Evolutionary conservation across 371 early-diverging fungal genomes (phyloP).

Genomic region (Haplosporangium sp.): DNA sequence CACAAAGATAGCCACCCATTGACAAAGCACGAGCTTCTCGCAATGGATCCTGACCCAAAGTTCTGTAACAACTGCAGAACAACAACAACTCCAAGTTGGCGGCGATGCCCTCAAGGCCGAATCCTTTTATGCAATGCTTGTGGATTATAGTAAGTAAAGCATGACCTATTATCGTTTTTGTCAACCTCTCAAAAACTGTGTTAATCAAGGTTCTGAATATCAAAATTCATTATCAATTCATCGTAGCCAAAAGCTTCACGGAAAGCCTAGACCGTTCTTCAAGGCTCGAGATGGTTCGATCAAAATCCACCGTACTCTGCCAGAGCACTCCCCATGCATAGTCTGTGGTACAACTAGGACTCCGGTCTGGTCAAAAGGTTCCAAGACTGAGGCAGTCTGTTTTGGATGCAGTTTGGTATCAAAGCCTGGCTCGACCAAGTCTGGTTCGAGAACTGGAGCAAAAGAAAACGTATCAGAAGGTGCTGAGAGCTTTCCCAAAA

Average conservation of each 20-base stretch:
- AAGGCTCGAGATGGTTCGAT: slow-evolving; percentile 45
- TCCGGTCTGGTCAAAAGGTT: slow-evolving; percentile 28
- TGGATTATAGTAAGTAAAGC: slow-evolving; percentile 41
- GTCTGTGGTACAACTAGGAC: slow-evolving; percentile 25
- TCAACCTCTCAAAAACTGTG: too few relatives aligned
- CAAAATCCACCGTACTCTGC: slow-evolving; percentile 41
- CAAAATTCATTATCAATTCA: not conserved
- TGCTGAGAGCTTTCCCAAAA: not conserved
- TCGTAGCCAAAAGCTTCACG: slow-evolving; percentile 41
- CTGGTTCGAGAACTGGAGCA: not conserved
- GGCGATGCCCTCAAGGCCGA: slow-evolving; percentile 45
- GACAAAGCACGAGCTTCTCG: slow-evolving; percentile 28
- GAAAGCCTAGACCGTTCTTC: slow-evolving; percentile 40
- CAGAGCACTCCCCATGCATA: slow-evolving; percentile 31
- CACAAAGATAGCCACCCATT: not conserved
- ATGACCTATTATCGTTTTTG: too few relatives aligned
- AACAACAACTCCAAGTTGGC: slow-evolving; percentile 45
- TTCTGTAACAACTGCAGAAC: slow-evolving; percentile 45
- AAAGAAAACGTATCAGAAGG: not conserved
- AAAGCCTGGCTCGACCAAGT: slow-evolving; percentile 2
- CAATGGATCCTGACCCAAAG: slow-evolving; percentile 48
- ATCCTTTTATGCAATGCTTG: slow-evolving; percentile 51
- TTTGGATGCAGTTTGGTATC: slow-evolving; percentile 17
- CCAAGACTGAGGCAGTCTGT: slow-evolving; percentile 20
- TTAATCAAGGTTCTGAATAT: too few relatives aligned